Evolutionary conservation across 441 rosid species (phyloP), one percentile per base, ranked within the genome.

Genomic region (Populus hybrid): DNA sequence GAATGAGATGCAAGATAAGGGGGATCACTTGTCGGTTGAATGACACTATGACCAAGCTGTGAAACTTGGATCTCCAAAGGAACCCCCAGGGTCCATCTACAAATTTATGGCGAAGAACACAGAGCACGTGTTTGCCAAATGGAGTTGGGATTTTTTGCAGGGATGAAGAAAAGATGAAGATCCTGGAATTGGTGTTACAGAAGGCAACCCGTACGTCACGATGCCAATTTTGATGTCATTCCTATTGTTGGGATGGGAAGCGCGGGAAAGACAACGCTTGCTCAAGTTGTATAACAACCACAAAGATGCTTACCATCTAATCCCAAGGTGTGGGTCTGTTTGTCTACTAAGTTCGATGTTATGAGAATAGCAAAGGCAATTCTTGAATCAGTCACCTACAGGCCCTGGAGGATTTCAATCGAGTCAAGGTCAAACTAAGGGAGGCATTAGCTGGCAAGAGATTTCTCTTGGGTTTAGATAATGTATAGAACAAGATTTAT

Each of bases 401-500:
- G 7, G 35, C 5, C 5, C 14, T 4, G 1, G 6, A 36, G 1
- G 78, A 82, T 5, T 21, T 79, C 20, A 30, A 69, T 35, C 36
- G 0, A 5, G 35, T 77, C 18, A 81, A 76, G 10, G 67, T 8
- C 4, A 14, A 50, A 10, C 30, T 82, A 50, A 67, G 14, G 53
- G 38, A 66, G 35, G 9, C 21, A 4, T 21, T 82, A 1, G 20
- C 7, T 0, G 42, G 66, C 8, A 76, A 72, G 64, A 79, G 64
- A 34, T 73, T 79, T 63, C 64, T 76, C 34, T 1, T 82, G 32
- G 73, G 79, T 42, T 67, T 79, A 36, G 85, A 82, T 28, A 80
- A 80, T 36, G 53, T 79, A 0, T 80, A 79, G 82, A 67, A 67
- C 9, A 53, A 76, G 32, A 42, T 35, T 10, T 76, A 73, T 38